Evolutionary conservation across 1,139 yeast species (phyloP).

Genomic region (Suhomyces chickasaworum): DNA sequence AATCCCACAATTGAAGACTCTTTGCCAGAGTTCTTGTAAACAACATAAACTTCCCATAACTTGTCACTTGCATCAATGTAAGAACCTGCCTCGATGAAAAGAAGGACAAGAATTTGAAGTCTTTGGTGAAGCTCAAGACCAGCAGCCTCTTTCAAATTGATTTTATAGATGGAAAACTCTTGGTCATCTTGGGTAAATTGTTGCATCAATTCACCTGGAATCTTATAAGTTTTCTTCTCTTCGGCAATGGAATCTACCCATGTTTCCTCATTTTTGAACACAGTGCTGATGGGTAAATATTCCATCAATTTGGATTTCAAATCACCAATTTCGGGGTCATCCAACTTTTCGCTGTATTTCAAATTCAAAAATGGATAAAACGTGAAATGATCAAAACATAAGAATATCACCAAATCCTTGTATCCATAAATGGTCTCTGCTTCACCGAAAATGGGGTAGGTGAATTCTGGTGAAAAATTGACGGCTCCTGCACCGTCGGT

Average conservation of each 20-base stretch:
- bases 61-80: constrained; percentile 76
- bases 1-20: constrained; percentile 67
- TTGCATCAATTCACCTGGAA: constrained; percentile 52
- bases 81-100: constrained; percentile 93
- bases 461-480: constrained; percentile 69
- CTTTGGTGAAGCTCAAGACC: constrained; percentile 64
- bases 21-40: constrained; percentile 49
- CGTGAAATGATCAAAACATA: constrained; percentile 51
- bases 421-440: constrained; percentile 88
- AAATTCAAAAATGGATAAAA: constrained; percentile 55
- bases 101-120: constrained; percentile 73
- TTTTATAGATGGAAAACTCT: constrained; percentile 30
- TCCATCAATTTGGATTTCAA: constrained; percentile 54
- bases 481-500: constrained; percentile 60
- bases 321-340: constrained; percentile 52
- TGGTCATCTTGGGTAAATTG: constrained; percentile 32
- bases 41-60: constrained; percentile 66
- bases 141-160: constrained; percentile 39
- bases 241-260: constrained; percentile 63
- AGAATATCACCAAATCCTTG: constrained; percentile 56
- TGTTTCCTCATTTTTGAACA: constrained; percentile 59
- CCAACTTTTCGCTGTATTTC: constrained; percentile 54
- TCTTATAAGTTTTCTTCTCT: constrained; percentile 46
- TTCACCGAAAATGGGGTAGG: constrained; percentile 93
- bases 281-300: constrained; percentile 62